Base-by-base conservation (phyloP, 1,284 basidiomycete species). In the Ganoderma multipileum region DNA sequence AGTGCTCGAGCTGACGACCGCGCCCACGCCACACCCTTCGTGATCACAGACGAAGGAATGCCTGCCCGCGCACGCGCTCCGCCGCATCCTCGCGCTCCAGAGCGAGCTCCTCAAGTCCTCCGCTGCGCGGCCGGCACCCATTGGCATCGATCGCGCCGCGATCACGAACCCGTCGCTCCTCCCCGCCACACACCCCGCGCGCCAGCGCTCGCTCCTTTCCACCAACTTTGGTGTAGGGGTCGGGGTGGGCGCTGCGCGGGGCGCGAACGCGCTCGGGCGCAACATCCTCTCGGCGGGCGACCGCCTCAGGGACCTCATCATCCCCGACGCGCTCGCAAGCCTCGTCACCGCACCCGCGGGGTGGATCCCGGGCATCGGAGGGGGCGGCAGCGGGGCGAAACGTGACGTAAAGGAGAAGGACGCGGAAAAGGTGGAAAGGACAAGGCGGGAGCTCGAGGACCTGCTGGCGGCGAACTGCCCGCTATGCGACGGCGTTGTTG, bases 261-360 rank as follows among this genome's bases (percentile, higher is more conserved):
- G 86, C 42, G 87, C 88, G 66, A 85, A 90, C 78, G 79, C 91
- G 61, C 78, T 94, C 41, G 92, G 95, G 3, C 90, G 94, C 68
- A 95, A 94, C 76, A 83, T 97, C 26, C 88, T 95, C 12, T 94
- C 93, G 14, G 96, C 96, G 0, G 95, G 95, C 20, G 96, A 98
- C 80, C 88, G 90, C 70, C 81, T 98, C 67, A 88, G 96, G 47
- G 95, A 97, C 78, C 83, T 98, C 63, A 97, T 99, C 75, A 84
- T 97, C 5, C 96, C 97, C 14, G 96, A 98, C 75, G 94, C 95
- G 6, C 85, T 98, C 30, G 95, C 93, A 30, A 85, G 87, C 52
- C 82, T 91, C 33, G 89, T 94, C 64, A 88, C 89, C 20, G 83
- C 89, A 44, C 89, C 89, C 28, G 82, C 82, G 66, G 84, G 85